Evolutionary conservation across 2,329 filamentous ascomycete genomes (phyloP).

Genomic region (Diaporthe destruens): DNA sequence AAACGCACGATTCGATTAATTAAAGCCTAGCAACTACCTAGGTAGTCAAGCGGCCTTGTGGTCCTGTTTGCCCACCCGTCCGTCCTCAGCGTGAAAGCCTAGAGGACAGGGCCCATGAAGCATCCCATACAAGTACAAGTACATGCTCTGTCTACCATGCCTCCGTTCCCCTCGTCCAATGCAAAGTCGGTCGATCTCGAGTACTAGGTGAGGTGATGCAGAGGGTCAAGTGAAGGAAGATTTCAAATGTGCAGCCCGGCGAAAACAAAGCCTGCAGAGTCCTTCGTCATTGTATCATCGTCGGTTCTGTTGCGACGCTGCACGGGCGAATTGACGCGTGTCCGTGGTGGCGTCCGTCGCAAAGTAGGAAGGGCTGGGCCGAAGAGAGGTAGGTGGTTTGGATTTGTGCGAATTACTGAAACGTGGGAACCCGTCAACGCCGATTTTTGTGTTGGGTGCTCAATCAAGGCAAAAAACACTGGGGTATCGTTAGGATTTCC

Average conservation of each 20-base stretch:
- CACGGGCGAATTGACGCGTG: background rate
- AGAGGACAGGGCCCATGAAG: background rate
- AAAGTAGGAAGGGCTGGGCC: background rate
- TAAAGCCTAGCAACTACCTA: background rate
- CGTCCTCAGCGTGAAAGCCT: background rate
- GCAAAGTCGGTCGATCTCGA: background rate
- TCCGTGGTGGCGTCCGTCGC: background rate
- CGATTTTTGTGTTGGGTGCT: constrained; percentile 29
- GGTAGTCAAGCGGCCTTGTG: background rate
- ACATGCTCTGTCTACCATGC: constrained; percentile 9
- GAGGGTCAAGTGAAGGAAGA: background rate
- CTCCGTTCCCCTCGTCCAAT: constrained; percentile 4
- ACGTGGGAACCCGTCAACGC: constrained; percentile 22
- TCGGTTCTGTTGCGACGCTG: background rate
- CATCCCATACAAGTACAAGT: background rate
- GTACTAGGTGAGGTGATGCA: constrained; percentile 14
- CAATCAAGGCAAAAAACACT: background rate
- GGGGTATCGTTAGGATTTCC: constrained; percentile 35
- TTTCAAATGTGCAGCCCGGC: background rate
- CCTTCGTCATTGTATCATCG: background rate
- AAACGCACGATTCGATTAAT: background rate
- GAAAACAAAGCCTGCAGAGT: background rate
- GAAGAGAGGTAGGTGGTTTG: background rate
- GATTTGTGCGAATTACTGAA: background rate
- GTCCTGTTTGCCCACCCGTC: background rate